Conservation (phyloP, 2,329 filamentous ascomycete species). For the Akanthomyces dipterigenus region DNA sequence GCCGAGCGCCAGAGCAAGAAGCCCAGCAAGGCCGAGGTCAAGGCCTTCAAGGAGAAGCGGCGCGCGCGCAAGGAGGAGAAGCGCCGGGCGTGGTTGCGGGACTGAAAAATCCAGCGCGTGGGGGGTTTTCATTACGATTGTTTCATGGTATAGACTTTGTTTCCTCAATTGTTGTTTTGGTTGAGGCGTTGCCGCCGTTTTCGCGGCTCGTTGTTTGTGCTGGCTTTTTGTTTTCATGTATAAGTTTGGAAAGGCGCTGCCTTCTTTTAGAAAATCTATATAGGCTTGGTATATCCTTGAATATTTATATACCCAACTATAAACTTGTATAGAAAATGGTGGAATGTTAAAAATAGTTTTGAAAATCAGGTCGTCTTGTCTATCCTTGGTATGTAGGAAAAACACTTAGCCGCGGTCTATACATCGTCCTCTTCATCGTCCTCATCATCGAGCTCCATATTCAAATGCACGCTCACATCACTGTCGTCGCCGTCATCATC, state of each 20-base stretch:
- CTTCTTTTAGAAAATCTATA: not conserved
- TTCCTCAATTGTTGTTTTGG: not conserved
- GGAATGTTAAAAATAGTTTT: no score
- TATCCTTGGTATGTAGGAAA: conserved; percentile 3
- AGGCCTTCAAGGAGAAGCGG: conserved; percentile 86
- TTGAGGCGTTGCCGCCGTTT: not conserved
- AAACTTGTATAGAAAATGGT: not conserved
- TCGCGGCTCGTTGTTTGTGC: not conserved
- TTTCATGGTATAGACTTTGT: not conserved
- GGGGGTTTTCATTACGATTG: no score
- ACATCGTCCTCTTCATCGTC: conserved; percentile 33
- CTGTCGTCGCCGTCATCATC: conserved; percentile 40
- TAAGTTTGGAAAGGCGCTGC: not conserved
- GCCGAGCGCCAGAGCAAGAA: conserved; percentile 84
- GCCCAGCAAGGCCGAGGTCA: conserved; percentile 76
- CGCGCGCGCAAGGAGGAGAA: conserved; percentile 91
- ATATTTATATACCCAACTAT: not conserved
- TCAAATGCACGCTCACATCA: conserved; percentile 51
- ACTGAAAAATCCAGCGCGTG: conserved; percentile 43
- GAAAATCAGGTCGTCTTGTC: not conserved
- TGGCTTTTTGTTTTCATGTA: not conserved
- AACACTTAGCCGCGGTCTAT: not conserved
- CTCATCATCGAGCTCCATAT: conserved; percentile 52
- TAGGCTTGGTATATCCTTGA: not conserved
- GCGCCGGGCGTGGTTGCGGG: conserved; percentile 79